These are phyloP conservation scores for Iris pallida DNA, from an alignment of 116 monocot species.

Conservation along the genomic window DNA sequence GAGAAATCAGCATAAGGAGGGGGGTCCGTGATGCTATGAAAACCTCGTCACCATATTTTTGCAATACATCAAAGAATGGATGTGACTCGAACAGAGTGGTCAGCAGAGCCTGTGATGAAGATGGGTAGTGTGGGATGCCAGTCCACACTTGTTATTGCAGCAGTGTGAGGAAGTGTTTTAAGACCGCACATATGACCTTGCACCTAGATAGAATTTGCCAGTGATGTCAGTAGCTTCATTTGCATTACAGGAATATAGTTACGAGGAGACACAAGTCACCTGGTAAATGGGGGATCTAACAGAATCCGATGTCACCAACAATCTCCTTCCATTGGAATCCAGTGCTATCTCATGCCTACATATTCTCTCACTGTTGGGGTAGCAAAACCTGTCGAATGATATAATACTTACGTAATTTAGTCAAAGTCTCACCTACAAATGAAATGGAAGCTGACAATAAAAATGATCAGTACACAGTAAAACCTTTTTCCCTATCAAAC, in stretches of 20 bases:
- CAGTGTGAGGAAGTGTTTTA: slow-evolving; percentile 69
- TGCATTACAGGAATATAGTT: background rate
- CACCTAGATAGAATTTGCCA: slow-evolving; percentile 35
- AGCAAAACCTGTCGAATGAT: slow-evolving; percentile 56
- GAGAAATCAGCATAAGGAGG: no score
- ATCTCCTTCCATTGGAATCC: slow-evolving; percentile 74
- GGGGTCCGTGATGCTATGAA: no score
- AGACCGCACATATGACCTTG: slow-evolving; percentile 65
- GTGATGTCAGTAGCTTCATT: background rate
- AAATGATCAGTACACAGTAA: no score
- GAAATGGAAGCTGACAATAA: no score
- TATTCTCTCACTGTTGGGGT: slow-evolving; percentile 54
- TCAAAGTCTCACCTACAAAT: background rate
- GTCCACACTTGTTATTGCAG: slow-evolving; percentile 86
- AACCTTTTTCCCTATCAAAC: no score
- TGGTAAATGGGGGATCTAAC: slow-evolving; percentile 95
- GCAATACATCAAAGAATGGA: slow-evolving; percentile 28
- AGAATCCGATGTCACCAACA: slow-evolving; percentile 76
- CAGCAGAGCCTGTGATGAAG: slow-evolving; percentile 89
- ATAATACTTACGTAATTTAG: background rate
- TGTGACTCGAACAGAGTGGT: slow-evolving; percentile 87
- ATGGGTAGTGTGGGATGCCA: slow-evolving; percentile 91
- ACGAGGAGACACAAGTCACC: slow-evolving; percentile 21
- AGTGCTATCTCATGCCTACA: slow-evolving; percentile 87
- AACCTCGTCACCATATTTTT: background rate